phyloP scores from a whole-genome alignment of 352 stramenopile species.

The Pythium aphanidermatum region DNA sequence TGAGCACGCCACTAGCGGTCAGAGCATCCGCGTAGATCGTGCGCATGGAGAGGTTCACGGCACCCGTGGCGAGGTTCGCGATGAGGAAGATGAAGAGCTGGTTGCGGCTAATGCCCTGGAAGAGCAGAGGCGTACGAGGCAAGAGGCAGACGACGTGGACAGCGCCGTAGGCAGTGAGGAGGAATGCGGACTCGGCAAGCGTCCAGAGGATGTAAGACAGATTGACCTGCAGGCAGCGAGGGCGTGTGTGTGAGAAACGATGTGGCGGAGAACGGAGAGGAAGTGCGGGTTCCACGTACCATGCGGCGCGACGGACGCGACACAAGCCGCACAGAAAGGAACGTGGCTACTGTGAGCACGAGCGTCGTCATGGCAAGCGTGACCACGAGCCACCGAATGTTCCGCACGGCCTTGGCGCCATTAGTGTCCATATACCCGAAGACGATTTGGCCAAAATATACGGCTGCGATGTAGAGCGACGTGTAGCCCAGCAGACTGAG shows the following conservation, averaged over 20 bases:
- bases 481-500: constrained; percentile 92
- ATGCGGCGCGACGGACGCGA: constrained; percentile 65
- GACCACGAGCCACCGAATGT: constrained; percentile 55
- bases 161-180: constrained; percentile 47
- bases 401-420: constrained; percentile 47
- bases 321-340: constrained; percentile 48
- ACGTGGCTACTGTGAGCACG: constrained; percentile 42
- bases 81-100: constrained; percentile 83
- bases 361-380: constrained; percentile 35
- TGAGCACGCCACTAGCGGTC: constrained; percentile 37
- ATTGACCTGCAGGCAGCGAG: constrained; percentile 50
- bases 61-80: constrained; percentile 72
- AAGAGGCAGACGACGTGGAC: constrained; percentile 66
- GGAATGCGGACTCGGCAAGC: constrained; percentile 50
- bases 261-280: background rate
- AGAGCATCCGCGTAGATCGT: constrained; percentile 57
- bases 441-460: constrained; percentile 52
- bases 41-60: constrained; percentile 73
- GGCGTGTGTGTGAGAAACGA: background rate
- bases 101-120: constrained; percentile 70
- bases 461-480: constrained; percentile 79
- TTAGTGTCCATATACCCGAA: constrained; percentile 65
- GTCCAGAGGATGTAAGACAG: constrained; percentile 77
- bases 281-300: constrained; percentile 25
- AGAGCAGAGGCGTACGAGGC: constrained; percentile 57